phyloP scores from a whole-genome alignment of 768 basidiomycete species.

The Naganishia vishniacii region DNA sequence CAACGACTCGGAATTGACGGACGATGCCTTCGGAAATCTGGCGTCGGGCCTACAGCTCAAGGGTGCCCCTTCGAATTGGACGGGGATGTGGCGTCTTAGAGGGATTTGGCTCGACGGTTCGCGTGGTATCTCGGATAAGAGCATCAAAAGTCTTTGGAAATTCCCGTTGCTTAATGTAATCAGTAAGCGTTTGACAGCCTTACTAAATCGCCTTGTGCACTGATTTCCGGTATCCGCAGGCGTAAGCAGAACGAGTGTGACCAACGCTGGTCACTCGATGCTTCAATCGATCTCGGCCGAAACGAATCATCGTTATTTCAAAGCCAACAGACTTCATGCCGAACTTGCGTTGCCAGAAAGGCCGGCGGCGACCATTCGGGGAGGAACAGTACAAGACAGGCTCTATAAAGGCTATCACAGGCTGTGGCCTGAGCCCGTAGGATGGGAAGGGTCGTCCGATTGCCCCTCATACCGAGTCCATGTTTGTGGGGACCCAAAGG shows the following conservation, averaged over 20 bases:
- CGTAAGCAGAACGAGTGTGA: constrained; percentile 9
- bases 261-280: constrained; percentile 1
- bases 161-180: constrained; percentile 12
- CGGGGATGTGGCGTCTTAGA: constrained; percentile 1
- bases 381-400: constrained; percentile 9
- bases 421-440: constrained; percentile 6
- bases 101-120: constrained; percentile 12
- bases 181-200: not conserved
- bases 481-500: not conserved
- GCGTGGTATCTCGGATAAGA: constrained; percentile 11
- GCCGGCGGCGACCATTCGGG: not conserved
- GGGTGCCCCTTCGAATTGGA: not conserved
- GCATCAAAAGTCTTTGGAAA: constrained; percentile 6
- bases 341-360: constrained; percentile 10
- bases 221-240: not conserved
- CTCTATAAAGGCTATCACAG: constrained; percentile 4
- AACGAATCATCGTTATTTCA: constrained; percentile 14
- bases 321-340: constrained; percentile 13
- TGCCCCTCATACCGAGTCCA: constrained; percentile 15
- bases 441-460: constrained; percentile 15
- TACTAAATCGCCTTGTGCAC: not conserved
- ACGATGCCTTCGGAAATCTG: not conserved
- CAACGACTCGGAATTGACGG: constrained; percentile 13
- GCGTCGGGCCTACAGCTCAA: not conserved
- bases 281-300: not conserved